Conservation (phyloP, 2,329 filamentous ascomycete species). For the Xylariales sp. region DNA sequence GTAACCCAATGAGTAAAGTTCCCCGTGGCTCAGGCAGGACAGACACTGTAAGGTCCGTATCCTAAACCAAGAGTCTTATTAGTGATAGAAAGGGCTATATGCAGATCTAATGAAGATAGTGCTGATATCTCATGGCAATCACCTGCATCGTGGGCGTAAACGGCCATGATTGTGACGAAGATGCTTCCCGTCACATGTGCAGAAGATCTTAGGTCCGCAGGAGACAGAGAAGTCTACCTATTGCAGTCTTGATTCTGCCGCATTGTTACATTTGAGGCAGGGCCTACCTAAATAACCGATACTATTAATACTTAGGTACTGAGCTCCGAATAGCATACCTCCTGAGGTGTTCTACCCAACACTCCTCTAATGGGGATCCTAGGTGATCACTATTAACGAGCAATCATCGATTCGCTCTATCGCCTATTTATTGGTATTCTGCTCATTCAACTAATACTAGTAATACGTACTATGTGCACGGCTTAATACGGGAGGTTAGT, state of each 20-base stretch:
- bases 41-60: not conserved
- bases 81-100: not conserved
- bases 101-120: slow-evolving; percentile 3
- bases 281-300: not conserved
- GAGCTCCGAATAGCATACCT: not conserved
- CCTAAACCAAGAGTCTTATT: not conserved
- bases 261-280: not conserved
- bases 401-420: not conserved
- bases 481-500: not conserved
- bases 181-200: not conserved
- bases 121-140: slow-evolving; percentile 1
- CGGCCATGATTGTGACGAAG: slow-evolving; percentile 12
- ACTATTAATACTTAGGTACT: not conserved
- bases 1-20: not conserved
- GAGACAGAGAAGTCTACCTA: not conserved
- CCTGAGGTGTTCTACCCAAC: not conserved
- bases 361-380: not conserved
- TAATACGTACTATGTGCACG: no score
- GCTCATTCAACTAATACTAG: not conserved
- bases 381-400: not conserved
- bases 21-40: not conserved
- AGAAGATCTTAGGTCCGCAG: no score
- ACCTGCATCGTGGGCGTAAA: slow-evolving; percentile 15
- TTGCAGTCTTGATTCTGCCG: not conserved
- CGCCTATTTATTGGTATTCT: not conserved